Evolutionary conservation across 2,329 filamentous ascomycete genomes (phyloP), one percentile per base, ranked within the genome.

Genomic region (Sphaerulina vaccinii): DNA sequence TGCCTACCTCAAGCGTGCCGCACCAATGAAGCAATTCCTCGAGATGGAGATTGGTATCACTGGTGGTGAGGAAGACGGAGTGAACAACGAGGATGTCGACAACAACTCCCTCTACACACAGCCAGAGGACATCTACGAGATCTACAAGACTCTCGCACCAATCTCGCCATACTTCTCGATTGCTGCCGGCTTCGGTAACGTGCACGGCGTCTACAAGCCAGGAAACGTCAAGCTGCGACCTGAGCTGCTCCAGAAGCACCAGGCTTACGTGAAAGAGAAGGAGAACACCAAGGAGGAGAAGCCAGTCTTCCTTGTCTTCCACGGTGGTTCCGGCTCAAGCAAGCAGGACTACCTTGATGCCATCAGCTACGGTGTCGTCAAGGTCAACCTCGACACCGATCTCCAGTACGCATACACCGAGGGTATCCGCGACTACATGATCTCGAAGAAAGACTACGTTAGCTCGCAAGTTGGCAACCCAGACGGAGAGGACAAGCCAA

Each of bases 351-450:
- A 88, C 82, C 80, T 79, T 59, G 84, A 90, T 66, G 92, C 91
- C 70, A 96, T 96, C 75, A 77, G 79, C 71, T 87, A 92, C 75
- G 93, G 93, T 80, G 92, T 99, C 65, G 87, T 96, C 79, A 99
- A 99, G 86, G 93, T 99, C 77, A 99, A 99, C 81, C 81, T 99
- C 67, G 93, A 99, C 77, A 99, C 93, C 44, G 93, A 99, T 71
- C 83, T 97, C 76, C 92, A 97, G 81, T 95, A 85, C 75, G 91
- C 92, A 54, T 99, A 97, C 82, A 82, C 93, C 63, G 77, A 78
- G 57, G 93, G 93, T 77, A 87, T 97, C 78, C 88, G 93, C 60
- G 92, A 99, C 79, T 99, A 90, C 80, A 81, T 97, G 71, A 75
- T 90, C 68, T 87, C 84, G 73, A 96, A 96, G 83, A 91, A 95